Conservation (phyloP, 164 flowering plant genomes). For the Kalanchoe fedtschenkoi region DNA sequence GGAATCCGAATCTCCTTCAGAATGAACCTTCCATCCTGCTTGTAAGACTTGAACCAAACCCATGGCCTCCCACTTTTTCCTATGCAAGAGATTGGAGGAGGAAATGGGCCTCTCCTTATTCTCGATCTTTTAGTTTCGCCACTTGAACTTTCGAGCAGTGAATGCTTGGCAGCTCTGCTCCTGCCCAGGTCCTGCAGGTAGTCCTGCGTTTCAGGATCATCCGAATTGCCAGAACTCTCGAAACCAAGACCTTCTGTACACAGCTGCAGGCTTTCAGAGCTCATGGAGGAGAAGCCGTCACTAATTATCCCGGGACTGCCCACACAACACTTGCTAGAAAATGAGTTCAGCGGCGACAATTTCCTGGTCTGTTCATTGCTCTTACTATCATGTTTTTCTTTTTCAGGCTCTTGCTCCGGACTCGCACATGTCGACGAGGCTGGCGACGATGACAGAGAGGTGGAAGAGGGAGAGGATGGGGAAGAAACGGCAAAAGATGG, state of each 20-base stretch:
- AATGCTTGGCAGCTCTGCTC: no score
- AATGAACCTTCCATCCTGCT: constrained; percentile 65
- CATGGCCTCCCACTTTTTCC: constrained; percentile 69
- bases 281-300: constrained; percentile 34
- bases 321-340: background rate
- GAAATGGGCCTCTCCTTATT: constrained; percentile 20
- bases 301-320: constrained; percentile 15
- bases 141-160: background rate
- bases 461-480: constrained; percentile 1
- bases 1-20: constrained; percentile 58
- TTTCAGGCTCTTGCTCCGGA: background rate
- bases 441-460: constrained; percentile 2
- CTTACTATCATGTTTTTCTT: constrained; percentile 3
- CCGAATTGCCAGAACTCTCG: constrained; percentile 67
- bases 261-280: constrained; percentile 40
- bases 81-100: constrained; percentile 77
- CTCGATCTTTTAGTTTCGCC: constrained; percentile 9
- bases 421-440: constrained; percentile 7
- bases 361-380: background rate
- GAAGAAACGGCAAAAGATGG: constrained; percentile 10
- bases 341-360: constrained; percentile 2
- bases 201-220: constrained; percentile 24
- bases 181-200: background rate
- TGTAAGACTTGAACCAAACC: constrained; percentile 48
- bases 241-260: constrained; percentile 84